Evolutionary conservation across 495 filamentous ascomycete species (phyloP), one percentile per base, ranked within the genome.

Genomic region (Saxophila tyrrhenica): DNA sequence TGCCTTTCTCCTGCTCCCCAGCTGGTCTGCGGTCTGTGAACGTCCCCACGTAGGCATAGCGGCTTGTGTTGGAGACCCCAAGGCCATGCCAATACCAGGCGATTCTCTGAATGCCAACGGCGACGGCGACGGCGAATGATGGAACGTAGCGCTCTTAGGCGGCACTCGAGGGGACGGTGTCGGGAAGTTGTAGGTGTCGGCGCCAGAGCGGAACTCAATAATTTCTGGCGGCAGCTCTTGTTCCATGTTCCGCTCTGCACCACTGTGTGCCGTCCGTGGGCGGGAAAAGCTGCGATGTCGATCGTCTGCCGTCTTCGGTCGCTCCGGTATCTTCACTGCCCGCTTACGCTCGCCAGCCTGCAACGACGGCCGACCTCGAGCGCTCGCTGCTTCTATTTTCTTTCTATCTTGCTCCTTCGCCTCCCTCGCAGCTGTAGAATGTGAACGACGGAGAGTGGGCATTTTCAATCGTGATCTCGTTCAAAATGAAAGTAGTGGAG

Each of bases 151-250:
- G 21, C 35, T 44, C 21, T 32, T 43, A 7, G 54, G 58, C 16
- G 50, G 49, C 19, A 57, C n/a, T 9, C 54, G 53, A 3, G 58
- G 54, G 13, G 58, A 57, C 20, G 58, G 58, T 15, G 54, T 53
- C 17, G 58, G 58, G 46, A 54, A 58, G 20, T 22, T 45, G 46
- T 25, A 58, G 1, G 29, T 58, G 10, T 50, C 51, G 25, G 25
- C 35, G 16, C 50, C 50, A 21, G 49, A 23, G 13, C 13, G 11
- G 24, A 54, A 39, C 13, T 32, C 50, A 11, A 54, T 54, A 3
- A 13, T 39, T 3, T 10, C 9, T 3, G 3, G 3, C 2, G 48
- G 48, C 5, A 20, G 24, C 9, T 19, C 19, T 23, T 9, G 48
- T 19, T 39, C 48, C 2, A 16, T 3, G 48, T 20, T 50, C 25